Evolutionary conservation across 1,284 basidiomycete genomes (phyloP).

Genomic region (Athelia psychrophila): DNA sequence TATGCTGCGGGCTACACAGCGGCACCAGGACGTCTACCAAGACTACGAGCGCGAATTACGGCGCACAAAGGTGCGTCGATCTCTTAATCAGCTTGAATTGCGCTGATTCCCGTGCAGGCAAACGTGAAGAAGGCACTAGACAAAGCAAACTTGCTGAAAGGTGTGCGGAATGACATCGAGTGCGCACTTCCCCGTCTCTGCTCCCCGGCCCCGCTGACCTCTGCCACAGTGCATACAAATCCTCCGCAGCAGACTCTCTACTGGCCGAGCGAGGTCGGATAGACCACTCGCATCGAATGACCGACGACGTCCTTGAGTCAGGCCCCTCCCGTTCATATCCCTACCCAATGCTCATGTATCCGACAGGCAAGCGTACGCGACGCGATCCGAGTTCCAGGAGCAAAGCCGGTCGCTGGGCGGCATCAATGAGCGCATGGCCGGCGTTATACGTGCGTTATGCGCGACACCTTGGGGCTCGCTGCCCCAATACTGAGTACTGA

Average conservation of each 20-base stretch:
- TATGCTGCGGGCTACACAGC: constrained; percentile 86
- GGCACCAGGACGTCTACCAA: constrained; percentile 87
- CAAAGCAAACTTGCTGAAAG: constrained; percentile 83
- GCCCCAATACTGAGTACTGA: constrained; percentile 1
- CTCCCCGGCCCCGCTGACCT: constrained; percentile 1
- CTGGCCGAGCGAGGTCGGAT: constrained; percentile 87
- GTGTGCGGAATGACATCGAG: constrained; percentile 97
- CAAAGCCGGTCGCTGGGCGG: constrained; percentile 76
- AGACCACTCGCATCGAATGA: constrained; percentile 93
- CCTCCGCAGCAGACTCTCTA: constrained; percentile 83
- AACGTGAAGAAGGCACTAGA: constrained; percentile 86
- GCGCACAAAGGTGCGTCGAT: constrained; percentile 69
- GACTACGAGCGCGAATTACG: constrained; percentile 85
- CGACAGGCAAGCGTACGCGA: constrained; percentile 93
- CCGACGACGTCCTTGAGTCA: constrained; percentile 88
- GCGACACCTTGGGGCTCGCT: not conserved
- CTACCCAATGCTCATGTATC: not conserved
- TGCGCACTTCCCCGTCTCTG: constrained; percentile 35
- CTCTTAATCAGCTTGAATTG: not conserved
- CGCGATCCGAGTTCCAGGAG: constrained; percentile 89
- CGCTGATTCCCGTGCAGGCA: constrained; percentile 36
- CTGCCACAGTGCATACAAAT: constrained; percentile 75
- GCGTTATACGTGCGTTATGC: constrained; percentile 78
- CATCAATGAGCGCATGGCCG: constrained; percentile 82
- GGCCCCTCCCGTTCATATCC: constrained; percentile 22